A percentile compares a stretch with the other conserved stretches of the same genome.
Conservation (phyloP, 208 protist genomes). For the Trypanosoma lewisi region DNA sequence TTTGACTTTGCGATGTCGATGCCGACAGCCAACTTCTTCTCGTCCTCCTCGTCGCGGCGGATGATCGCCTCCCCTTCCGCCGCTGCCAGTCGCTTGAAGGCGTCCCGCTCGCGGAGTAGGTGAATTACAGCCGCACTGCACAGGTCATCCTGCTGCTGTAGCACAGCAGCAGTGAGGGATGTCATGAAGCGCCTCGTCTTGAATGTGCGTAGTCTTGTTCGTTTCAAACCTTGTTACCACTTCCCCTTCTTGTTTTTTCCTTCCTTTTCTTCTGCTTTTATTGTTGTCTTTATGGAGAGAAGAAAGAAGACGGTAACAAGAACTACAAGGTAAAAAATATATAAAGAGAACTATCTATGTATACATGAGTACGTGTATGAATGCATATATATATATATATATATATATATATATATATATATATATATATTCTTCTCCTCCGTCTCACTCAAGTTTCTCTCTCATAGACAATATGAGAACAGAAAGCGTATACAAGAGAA, state of each 20-base stretch:
- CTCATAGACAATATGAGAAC: not conserved
- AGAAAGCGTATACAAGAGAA: not conserved
- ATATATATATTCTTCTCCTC: not conserved
- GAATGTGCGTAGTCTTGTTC: not conserved
- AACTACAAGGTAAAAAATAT: no score
- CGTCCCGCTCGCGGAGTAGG: conserved; percentile 38
- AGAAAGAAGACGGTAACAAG: no score
- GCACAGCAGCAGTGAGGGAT: conserved; percentile 39
- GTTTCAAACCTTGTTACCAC: not conserved
- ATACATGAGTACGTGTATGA: conserved; percentile 3
- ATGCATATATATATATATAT: conserved; percentile 14
- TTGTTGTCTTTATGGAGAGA: not conserved
- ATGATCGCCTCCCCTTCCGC: conserved; percentile 77
- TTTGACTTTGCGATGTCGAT: conserved; percentile 72
- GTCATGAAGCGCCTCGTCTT: conserved; percentile 6
- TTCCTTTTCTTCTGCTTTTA: not conserved
- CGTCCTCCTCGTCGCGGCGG: conserved; percentile 81
- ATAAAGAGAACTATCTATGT: conserved; percentile 7
- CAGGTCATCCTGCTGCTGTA: conserved; percentile 78
- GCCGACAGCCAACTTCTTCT: conserved; percentile 82
- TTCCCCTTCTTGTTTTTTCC: not conserved
- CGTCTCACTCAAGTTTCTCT: not conserved
- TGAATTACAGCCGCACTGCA: conserved; percentile 69
- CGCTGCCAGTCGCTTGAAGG: conserved; percentile 56
- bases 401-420: conserved; percentile 17